Evolutionary conservation across 805 yeast genomes (phyloP).

Genomic region (Saccharomycopsis fibuligera): DNA sequence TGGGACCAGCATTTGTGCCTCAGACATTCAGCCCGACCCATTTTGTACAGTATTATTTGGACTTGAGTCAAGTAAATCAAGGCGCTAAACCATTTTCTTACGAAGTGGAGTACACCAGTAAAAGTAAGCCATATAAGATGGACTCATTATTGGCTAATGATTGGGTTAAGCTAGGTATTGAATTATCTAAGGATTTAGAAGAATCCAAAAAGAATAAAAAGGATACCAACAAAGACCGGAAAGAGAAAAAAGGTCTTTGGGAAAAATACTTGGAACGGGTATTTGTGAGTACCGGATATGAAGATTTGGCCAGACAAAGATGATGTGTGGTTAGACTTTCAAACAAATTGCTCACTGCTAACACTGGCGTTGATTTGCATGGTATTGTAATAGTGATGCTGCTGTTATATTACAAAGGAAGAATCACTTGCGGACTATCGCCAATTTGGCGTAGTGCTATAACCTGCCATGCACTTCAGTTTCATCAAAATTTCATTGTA

Average conservation of each 20-base stretch:
- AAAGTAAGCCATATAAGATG: conserved; percentile 51
- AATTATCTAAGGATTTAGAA: conserved; percentile 12
- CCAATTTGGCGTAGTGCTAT: too few species aligned
- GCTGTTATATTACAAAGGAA: too few species aligned
- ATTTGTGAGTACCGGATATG: conserved; percentile 61
- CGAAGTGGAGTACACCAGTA: conserved; percentile 65
- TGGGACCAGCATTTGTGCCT: conserved; percentile 73
- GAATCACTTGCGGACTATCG: too few species aligned
- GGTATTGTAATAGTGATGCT: too few species aligned
- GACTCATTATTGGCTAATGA: conserved; percentile 50
- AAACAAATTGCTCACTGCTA: too few species aligned
- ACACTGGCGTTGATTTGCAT: too few species aligned
- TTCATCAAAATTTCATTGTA: too few species aligned
- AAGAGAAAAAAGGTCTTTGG: conserved; percentile 46
- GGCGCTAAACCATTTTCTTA: conserved; percentile 44
- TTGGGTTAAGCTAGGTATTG: conserved; percentile 46
- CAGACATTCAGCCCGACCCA: conserved; percentile 69
- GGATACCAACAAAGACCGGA: conserved; percentile 49
- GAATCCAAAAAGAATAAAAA: conserved; percentile 29
- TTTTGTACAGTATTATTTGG: conserved; percentile 71
- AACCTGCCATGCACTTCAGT: too few species aligned
- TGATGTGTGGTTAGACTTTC: too few species aligned
- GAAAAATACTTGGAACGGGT: conserved; percentile 46
- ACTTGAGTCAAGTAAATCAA: conserved; percentile 42
- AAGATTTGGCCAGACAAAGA: conserved; percentile 47